Evolutionary conservation across 148 eudicot species (phyloP), one percentile per base, ranked within the genome.

Genomic region (Fagopyrum esculentum): DNA sequence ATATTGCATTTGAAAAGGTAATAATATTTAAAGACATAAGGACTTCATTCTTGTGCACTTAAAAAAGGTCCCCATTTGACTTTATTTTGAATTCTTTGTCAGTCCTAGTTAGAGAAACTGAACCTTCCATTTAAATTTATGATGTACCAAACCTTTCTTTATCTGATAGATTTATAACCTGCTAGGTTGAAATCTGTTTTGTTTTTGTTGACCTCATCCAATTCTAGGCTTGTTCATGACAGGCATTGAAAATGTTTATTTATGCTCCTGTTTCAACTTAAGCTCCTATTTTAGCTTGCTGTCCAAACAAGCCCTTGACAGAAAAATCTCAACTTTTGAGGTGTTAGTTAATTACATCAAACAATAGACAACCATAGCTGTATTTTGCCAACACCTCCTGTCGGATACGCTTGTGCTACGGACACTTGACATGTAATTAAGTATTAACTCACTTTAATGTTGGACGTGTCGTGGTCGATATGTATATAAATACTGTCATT

Each of bases 1-100:
- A 85, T 83, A 84, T 88, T 56, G 84, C 96, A 11, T 95, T 89
- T 86, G 92, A 90, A 82, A 95, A 89, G 99, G 99, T 95, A 83
- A 76, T 76, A 50, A 61, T 16, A 66, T 22, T 9, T 66, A 35
- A 64, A 13, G 4, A 40, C 9, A 40, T 66, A 35, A 66, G 46
- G 17, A 35, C 45, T 35, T 30, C 17, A 35, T 64, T 11, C 16
- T 64, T 64, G 29, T 64, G 69, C 45, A 30, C n/a, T 64, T 35
- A 7, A 12, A 61, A 64, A 13, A 30, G 61, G 45, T 64, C 35
- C 45, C 12, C 5, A 30, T 5, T 35, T 64, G 69, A 59, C 30
- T 29, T 9, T 29, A 59, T 59, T 59, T 59, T 59, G 64, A 19
- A 19, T 19, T 64, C 69, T 12, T 35, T 35, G 43, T 16, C 30